Evolutionary conservation across 1,139 yeast species (phyloP).

Genomic region (Suhomyces taliae): DNA sequence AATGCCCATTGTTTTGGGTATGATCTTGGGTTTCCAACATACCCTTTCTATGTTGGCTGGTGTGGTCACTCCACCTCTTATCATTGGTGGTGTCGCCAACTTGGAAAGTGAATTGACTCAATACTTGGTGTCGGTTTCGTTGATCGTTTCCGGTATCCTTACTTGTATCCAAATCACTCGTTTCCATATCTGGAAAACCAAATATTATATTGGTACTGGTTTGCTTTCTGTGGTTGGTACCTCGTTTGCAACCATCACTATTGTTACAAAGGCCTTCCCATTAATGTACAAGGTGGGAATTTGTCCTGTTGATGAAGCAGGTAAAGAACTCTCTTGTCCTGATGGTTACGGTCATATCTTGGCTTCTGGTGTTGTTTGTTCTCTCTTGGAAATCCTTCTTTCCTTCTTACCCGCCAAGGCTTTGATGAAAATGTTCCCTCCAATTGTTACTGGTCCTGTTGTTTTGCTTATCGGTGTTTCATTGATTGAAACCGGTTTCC

Average conservation of each 20-base stretch:
- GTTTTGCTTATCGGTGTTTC: constrained; percentile 77
- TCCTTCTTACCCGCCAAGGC: constrained; percentile 74
- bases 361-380: constrained; percentile 78
- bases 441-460: constrained; percentile 90
- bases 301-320: constrained; percentile 62
- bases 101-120: constrained; percentile 51
- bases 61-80: constrained; percentile 79
- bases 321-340: constrained; percentile 75
- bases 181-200: constrained; percentile 69
- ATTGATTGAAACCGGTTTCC: constrained; percentile 67
- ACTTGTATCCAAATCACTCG: constrained; percentile 79
- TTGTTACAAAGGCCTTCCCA: constrained; percentile 73
- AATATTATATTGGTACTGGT: constrained; percentile 83
- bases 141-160: constrained; percentile 73
- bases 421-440: constrained; percentile 77
- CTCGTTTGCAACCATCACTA: constrained; percentile 82
- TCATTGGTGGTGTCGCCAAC: constrained; percentile 63
- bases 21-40: constrained; percentile 82
- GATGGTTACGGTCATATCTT: constrained; percentile 86
- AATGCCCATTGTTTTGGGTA: constrained; percentile 75
- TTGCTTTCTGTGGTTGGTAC: constrained; percentile 86
- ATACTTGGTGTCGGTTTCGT: constrained; percentile 74
- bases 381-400: constrained; percentile 65
- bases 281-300: constrained; percentile 73
- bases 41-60: constrained; percentile 90